A percentile compares a stretch with the other conserved stretches of the same genome.
Conservation (phyloP, 2,329 filamentous ascomycete genomes). For the Colletotrichum somersetense region DNA sequence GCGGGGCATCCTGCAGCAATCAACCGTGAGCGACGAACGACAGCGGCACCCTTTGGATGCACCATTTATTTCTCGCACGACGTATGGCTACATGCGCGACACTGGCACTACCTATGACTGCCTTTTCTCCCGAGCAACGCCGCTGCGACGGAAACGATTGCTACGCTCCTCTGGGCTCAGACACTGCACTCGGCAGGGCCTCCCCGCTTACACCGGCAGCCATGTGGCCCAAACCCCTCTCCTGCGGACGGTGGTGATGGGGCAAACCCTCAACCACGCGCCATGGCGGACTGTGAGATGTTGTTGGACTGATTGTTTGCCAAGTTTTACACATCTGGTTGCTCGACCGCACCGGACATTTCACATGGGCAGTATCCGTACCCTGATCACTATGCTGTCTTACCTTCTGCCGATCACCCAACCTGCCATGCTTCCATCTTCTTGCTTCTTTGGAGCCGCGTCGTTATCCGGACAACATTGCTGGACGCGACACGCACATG, state of each 20-base stretch:
- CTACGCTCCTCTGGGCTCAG: background rate
- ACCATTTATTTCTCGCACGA: conserved; percentile 27
- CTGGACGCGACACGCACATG: background rate
- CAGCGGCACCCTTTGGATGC: conserved; percentile 26
- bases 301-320: conserved; percentile 8
- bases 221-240: background rate
- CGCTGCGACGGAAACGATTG: background rate
- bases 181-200: background rate
- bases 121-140: background rate
- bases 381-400: background rate
- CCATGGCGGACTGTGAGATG: conserved; percentile 5
- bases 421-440: background rate
- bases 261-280: background rate
- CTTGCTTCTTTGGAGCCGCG: background rate
- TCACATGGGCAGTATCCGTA: background rate
- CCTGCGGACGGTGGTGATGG: conserved; percentile 6
- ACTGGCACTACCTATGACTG: background rate
- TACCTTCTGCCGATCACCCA: too few species aligned
- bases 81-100: conserved; percentile 7
- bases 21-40: conserved; percentile 29
- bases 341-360: background rate
- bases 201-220: conserved; percentile 30
- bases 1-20: conserved; percentile 38
- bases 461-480: background rate
- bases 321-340: background rate